Evolutionary conservation across 345 rosid species (phyloP), one percentile per base, ranked within the genome.

Genomic region (Pseudoturritis turrita): DNA sequence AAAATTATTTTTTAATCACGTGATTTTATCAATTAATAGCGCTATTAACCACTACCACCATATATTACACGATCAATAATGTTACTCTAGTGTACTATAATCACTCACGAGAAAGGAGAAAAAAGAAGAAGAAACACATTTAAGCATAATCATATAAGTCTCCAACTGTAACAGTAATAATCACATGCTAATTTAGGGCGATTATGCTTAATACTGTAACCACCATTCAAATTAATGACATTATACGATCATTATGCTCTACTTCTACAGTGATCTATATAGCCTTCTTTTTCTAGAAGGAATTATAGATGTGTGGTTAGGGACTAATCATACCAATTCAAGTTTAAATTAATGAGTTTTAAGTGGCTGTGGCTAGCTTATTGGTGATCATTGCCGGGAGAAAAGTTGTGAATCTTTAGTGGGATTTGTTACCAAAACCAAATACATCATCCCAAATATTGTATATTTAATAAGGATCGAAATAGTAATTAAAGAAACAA

Each of bases 371-470:
- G 25, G 61, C 43, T 65, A 40, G 25, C 37, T 57, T 65, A 41
- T 15, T 68, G 45, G 41, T 60, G 64, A 52, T 75, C 35, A 75
- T 41, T 43, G 23, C 19, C 62, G 44, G 22, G 69, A 53, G 57
- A 61, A 61, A n/a, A 52, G 74, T 61, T 61, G 19, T 33, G 35
- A 53, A 35, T 61, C 56, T 23, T 43, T 52, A 75, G 69, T 75
- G 78, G 78, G 78, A 45, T 60, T 43, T 52, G 51, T 26, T 74
- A 49, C 61, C 62, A 74, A 74, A 58, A 66, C 59, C 61, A 57
- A 29, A 66, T 28, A 40, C 53, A 66, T 51, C 40, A 65, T 74
- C 25, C n/a, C 37, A 73, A 47, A 73, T 65, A 25, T 57, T 45
- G 17, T 13, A 36, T 41, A 68, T 23, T 35, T 46, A 63, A 55